Evolutionary conservation across 2,329 filamentous ascomycete species (phyloP).

Genomic region (Bipolaris zeicola): DNA sequence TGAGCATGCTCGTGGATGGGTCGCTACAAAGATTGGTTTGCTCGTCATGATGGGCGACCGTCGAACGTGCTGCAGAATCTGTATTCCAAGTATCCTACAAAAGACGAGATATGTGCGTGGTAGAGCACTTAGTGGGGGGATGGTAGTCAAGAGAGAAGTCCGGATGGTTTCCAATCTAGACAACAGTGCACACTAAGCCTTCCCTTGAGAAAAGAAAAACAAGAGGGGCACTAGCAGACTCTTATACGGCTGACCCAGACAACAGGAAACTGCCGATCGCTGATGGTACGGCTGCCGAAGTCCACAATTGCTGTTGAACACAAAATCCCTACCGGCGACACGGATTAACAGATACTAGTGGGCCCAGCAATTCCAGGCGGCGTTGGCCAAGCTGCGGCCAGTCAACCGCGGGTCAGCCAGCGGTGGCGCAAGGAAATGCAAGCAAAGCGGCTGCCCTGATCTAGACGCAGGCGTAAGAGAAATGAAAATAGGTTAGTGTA

Average conservation of each 20-base stretch:
- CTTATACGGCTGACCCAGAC: slow-evolving; percentile 26
- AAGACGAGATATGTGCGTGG: not conserved
- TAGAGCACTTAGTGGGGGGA: slow-evolving; percentile 1
- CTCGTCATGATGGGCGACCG: slow-evolving; percentile 63
- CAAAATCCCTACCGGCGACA: slow-evolving; percentile 16
- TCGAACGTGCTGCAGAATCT: slow-evolving; percentile 21
- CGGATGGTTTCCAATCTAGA: slow-evolving; percentile 40
- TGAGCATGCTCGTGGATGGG: slow-evolving; percentile 92
- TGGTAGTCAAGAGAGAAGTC: slow-evolving; percentile 12
- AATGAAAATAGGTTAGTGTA: not conserved
- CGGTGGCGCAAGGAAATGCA: slow-evolving; percentile 9
- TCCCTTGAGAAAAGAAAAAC: slow-evolving; percentile 9
- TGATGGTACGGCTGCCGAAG: slow-evolving; percentile 10
- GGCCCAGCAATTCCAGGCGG: slow-evolving; percentile 18
- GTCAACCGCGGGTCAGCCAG: slow-evolving; percentile 14
- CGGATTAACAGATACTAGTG: slow-evolving; percentile 28
- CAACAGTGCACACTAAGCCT: slow-evolving; percentile 27
- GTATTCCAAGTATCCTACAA: slow-evolving; percentile 33
- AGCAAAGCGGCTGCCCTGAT: slow-evolving; percentile 1
- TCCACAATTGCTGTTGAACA: slow-evolving; percentile 37
- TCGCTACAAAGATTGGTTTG: slow-evolving; percentile 89
- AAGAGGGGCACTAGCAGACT: slow-evolving; percentile 28
- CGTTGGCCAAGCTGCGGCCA: slow-evolving; percentile 8
- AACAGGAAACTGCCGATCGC: slow-evolving; percentile 13
- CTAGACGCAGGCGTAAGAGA: not conserved